phyloP scores from a whole-genome alignment of 164 flowering plant species.

The Macadamia integrifolia region DNA sequence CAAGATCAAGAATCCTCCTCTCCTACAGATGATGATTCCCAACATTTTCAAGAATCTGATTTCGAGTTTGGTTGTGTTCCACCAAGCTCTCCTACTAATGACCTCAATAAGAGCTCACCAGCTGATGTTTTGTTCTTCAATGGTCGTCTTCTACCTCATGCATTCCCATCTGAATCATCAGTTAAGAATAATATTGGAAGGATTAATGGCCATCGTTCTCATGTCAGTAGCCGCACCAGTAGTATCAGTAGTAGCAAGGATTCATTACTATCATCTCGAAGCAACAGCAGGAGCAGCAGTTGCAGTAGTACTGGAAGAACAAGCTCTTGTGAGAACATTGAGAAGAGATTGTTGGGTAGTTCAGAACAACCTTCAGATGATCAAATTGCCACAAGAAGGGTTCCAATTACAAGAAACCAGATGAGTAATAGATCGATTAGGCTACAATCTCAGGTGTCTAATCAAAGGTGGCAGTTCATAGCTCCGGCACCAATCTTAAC shows the following conservation, averaged over 20 bases:
- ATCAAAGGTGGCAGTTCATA: constrained; percentile 58
- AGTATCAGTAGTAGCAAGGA: constrained; percentile 51
- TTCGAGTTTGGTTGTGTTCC: constrained; percentile 47
- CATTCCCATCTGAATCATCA: constrained; percentile 37
- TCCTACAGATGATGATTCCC: background rate
- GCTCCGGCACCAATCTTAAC: constrained; percentile 36
- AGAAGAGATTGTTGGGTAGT: constrained; percentile 14
- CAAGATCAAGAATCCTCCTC: constrained; percentile 10
- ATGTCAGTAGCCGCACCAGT: constrained; percentile 30
- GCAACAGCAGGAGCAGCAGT: constrained; percentile 61
- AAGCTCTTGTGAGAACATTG: constrained; percentile 39
- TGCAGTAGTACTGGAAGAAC: constrained; percentile 47
- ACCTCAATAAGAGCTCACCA: constrained; percentile 34
- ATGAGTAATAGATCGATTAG: constrained; percentile 7
- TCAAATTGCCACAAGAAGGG: background rate
- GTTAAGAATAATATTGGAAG: background rate
- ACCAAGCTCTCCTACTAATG: constrained; percentile 38
- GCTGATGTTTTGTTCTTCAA: constrained; percentile 68
- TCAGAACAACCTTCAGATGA: background rate
- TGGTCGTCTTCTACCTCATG: constrained; percentile 58
- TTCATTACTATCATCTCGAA: constrained; percentile 49
- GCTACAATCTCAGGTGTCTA: constrained; percentile 25
- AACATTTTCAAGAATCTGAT: constrained; percentile 17
- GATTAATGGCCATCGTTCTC: background rate
- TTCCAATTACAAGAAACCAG: constrained; percentile 5